These are phyloP conservation scores for Chaetomiaceae sp. DNA, from an alignment of 2,329 filamentous ascomycete species.

Conservation along the genomic window DNA sequence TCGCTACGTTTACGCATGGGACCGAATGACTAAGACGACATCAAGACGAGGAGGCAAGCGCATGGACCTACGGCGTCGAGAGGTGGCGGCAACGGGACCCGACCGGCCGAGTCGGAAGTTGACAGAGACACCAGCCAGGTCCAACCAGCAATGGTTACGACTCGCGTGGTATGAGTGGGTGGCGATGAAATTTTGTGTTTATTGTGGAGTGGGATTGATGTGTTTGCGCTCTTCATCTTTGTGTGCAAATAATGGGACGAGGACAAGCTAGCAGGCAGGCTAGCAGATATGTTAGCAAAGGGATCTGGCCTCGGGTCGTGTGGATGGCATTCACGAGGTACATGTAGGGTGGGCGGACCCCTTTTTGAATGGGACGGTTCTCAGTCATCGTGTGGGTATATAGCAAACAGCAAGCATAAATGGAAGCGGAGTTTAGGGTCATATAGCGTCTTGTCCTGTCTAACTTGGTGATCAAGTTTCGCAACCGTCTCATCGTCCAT, in stretches of 20 bases:
- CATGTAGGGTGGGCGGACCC: no score
- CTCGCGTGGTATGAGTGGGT: not conserved
- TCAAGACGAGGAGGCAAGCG: no score
- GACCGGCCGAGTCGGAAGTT: not conserved
- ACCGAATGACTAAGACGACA: no score
- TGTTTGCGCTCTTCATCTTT: not conserved
- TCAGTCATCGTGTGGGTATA: constrained; percentile 2
- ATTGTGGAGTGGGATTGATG: not conserved
- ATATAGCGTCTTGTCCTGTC: not conserved
- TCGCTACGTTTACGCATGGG: no score
- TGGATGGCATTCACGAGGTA: no score
- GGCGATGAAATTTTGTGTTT: constrained; percentile 6
- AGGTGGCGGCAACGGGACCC: not conserved
- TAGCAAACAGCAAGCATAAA: constrained; percentile 8
- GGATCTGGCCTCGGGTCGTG: not conserved
- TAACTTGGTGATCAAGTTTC: not conserved
- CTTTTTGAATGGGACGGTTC: no score
- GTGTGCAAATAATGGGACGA: constrained; percentile 10
- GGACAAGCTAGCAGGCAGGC: not conserved
- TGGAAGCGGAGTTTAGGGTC: constrained; percentile 8
- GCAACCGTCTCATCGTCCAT: no score
- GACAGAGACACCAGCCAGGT: no score
- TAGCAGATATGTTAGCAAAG: not conserved
- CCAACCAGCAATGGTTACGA: not conserved
- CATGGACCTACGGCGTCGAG: not conserved